Base-by-base conservation (phyloP, 208 protist species). In the Crithidia brevicula region DNA sequence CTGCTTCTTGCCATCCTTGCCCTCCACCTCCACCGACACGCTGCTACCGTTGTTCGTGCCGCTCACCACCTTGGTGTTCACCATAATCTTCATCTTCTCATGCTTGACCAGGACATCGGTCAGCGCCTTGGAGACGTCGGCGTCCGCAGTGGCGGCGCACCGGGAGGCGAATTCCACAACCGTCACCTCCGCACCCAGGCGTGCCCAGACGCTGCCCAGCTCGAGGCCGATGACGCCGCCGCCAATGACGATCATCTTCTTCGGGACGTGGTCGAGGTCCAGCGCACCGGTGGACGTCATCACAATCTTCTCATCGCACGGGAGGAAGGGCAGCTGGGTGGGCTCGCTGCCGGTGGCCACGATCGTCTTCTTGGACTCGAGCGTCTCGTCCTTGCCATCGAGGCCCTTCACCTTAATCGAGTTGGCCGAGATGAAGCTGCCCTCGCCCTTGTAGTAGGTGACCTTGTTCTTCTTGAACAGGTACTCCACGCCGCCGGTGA, bases 381-480 rank as follows among this genome's bases (percentile, higher is more conserved):
- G 77, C 9, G 65, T 91, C 66, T 96, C 76, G 15, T 89, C 67
- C 62, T 89, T 97, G 42, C 98, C 98, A 46, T 99, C 97, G 8
- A 86, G 80, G 5, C 86, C 70, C 45, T 87, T 88, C n/a, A 98
- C 86, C 53, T 88, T 80, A 13, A 96, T 77, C 23, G 67, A 69
- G 67, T 70, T 93, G 27, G 85, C 74, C 33, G 59, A 86, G 2
- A 73, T 73, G 67, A 99, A 93, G 49, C 74, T 89, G 58, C 90
- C 98, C 70, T 87, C 72, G 58, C 98, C 98, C 81, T 99, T 98
- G 50, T 93, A 74, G 83, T 99, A 99, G 16, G 86, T 87, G 31
- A 99, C 97, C 72, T 98, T 98, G 85, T 99, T 99, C 91, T 99
- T 99, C 81, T 99, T 99, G 86, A 99, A 98, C n/a, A 99, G 90